These are phyloP conservation scores for Fomitopsis betulina DNA, from an alignment of 1,284 basidiomycete genomes.

Conservation along the genomic window DNA sequence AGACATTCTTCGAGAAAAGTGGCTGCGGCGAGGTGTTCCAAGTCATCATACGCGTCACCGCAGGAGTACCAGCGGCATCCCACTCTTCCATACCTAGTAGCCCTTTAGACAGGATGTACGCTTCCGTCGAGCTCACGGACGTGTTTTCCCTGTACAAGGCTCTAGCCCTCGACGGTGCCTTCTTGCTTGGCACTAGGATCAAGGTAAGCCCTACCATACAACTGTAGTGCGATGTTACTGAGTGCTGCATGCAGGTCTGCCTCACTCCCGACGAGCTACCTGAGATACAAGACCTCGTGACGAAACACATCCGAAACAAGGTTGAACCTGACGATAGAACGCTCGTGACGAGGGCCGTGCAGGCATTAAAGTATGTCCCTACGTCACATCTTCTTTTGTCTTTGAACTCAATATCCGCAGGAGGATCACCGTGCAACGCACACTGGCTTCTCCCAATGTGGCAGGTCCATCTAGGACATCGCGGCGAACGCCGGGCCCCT, in stretches of 20 bases:
- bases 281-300: conserved; percentile 38
- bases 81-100: conserved; percentile 4
- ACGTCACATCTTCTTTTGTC: not conserved
- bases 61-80: conserved; percentile 23
- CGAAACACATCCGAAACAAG: conserved; percentile 19
- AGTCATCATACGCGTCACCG: conserved; percentile 41
- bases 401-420: not conserved
- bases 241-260: conserved; percentile 28
- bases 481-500: conserved; percentile 1
- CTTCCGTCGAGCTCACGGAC: conserved; percentile 41
- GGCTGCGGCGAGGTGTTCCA: conserved; percentile 33
- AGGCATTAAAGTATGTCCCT: conserved; percentile 4
- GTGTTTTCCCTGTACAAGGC: conserved; percentile 34
- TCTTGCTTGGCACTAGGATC: conserved; percentile 34
- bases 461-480: not conserved
- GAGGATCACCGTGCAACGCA: conserved; percentile 3
- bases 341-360: conserved; percentile 1
- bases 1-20: conserved; percentile 34
- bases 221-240: not conserved
- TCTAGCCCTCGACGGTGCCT: conserved; percentile 33
- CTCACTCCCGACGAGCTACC: conserved; percentile 44
- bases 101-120: conserved; percentile 42
- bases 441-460: not conserved
- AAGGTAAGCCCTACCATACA: conserved; percentile 33
- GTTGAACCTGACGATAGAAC: not conserved